Base-by-base conservation (phyloP, 768 basidiomycete species). In the Lentinus tigrinus region DNA sequence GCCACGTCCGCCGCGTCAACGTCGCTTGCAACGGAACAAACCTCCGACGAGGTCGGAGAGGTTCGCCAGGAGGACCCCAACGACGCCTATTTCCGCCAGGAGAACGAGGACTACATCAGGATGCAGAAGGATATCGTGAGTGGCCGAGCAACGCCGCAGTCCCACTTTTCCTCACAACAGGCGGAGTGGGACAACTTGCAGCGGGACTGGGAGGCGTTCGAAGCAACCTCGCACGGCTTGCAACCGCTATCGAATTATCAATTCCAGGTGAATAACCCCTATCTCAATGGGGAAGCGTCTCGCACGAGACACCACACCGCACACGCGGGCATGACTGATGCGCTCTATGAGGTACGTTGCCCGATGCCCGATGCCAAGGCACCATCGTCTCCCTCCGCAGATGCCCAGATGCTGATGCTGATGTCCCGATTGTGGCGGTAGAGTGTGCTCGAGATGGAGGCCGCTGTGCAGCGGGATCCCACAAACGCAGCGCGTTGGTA, bases 361-460 rank as follows among this genome's bases (percentile, higher is more conserved):
- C 19, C 31, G 11, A 31, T 11, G 11, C 31, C 14, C 23, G 24
- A 48, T 17, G 31, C 27, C 28, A 37, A 19, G 37, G 62, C 16
- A 21, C 36, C 36, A 28, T 23, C 37, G 19, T 34, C 37, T 48
- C 31, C 39, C 54, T 58, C 60, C 42, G 9, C 39, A 48, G 10
- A 34, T 31, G 40, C 58, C 42, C 39, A 48, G 10, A 34, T 31
- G 40, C 58, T 47, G 26, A 38, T 51, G 62, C 48, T 54, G 38
- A 39, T 52, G 17, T 66, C 49, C 74, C 43, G 43, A 26, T 26
- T 46, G 19, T 19, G 43, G 21, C 21, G 23, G 24, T 26, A 98
- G 94, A 89, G 81, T 63, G 85, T 98, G 9, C 77, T 98, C 28
- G 89, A 94, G 70, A 78, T 93, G 13, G 96, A 99, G 75, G 96